phyloP scores from a whole-genome alignment of 2,329 filamentous ascomycete species.

The Beauveria asiatica region DNA sequence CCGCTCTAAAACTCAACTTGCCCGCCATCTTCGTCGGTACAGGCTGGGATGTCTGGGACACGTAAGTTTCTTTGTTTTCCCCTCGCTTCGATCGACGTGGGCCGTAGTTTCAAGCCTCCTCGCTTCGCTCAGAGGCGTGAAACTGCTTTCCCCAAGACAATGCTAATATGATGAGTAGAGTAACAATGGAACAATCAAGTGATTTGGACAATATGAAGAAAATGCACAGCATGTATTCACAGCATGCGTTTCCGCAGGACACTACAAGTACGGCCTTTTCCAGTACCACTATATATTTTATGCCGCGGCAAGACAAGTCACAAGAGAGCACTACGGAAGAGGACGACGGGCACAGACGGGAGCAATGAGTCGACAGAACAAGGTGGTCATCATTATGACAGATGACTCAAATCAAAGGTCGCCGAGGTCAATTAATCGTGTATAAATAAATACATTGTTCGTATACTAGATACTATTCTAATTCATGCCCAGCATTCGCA shows the following conservation, averaged over 20 bases:
- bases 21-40: slow-evolving; percentile 54
- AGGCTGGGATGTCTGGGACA: slow-evolving; percentile 40
- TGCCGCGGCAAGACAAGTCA: neutral
- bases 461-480: slow-evolving; percentile 7
- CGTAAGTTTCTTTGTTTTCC: slow-evolving; percentile 25
- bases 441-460: slow-evolving; percentile 7
- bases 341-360: no score
- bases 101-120: neutral
- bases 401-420: no score
- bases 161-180: slow-evolving; percentile 6
- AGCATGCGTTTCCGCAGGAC: slow-evolving; percentile 30
- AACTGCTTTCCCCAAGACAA: neutral
- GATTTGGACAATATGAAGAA: slow-evolving; percentile 25
- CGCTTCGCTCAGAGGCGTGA: neutral
- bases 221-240: slow-evolving; percentile 24
- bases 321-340: no score
- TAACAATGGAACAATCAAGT: slow-evolving; percentile 1
- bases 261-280: slow-evolving; percentile 28
- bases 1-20: slow-evolving; percentile 34
- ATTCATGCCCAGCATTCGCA: neutral
- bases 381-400: no score
- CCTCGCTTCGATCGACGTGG: neutral
- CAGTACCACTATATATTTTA: slow-evolving; percentile 33
- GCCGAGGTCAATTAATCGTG: neutral
- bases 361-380: no score